phyloP scores from a whole-genome alignment of 768 basidiomycete species.

The Galerina sulciceps region DNA sequence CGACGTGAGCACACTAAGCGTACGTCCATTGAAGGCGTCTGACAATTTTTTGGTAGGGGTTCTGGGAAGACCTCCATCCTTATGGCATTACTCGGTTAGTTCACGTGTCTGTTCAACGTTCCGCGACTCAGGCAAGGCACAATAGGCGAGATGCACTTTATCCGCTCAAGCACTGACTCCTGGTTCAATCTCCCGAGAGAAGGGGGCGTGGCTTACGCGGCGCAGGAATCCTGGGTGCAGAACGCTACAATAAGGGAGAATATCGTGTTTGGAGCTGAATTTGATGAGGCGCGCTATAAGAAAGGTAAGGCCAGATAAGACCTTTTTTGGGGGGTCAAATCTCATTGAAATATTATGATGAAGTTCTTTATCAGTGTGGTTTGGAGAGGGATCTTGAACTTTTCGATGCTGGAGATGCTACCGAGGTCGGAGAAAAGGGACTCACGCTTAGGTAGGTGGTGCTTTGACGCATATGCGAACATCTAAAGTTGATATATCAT shows the following conservation, averaged over 20 bases:
- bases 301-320: slow-evolving; percentile 30
- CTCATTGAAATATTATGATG: neutral
- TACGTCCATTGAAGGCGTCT: neutral
- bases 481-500: neutral
- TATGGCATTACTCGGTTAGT: slow-evolving; percentile 56
- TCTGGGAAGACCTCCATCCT: slow-evolving; percentile 66
- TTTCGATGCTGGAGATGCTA: slow-evolving; percentile 15
- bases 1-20: slow-evolving; percentile 35
- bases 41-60: slow-evolving; percentile 23
- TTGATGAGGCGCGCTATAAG: slow-evolving; percentile 78
- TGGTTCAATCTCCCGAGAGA: slow-evolving; percentile 70
- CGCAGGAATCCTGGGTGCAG: slow-evolving; percentile 83
- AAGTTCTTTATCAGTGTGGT: slow-evolving; percentile 56
- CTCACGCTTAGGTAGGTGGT: slow-evolving; percentile 10
- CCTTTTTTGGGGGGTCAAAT: neutral
- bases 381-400: slow-evolving; percentile 59
- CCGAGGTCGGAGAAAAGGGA: slow-evolving; percentile 16
- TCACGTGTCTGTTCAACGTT: neutral
- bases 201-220: slow-evolving; percentile 74
- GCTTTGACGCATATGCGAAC: neutral
- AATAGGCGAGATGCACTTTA: slow-evolving; percentile 65
- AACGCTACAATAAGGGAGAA: slow-evolving; percentile 82
- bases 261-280: slow-evolving; percentile 75
- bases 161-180: slow-evolving; percentile 49
- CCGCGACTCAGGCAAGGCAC: neutral